These are phyloP conservation scores for Fusarium longipes DNA, from an alignment of 2,329 filamentous ascomycete genomes.

Conservation along the genomic window DNA sequence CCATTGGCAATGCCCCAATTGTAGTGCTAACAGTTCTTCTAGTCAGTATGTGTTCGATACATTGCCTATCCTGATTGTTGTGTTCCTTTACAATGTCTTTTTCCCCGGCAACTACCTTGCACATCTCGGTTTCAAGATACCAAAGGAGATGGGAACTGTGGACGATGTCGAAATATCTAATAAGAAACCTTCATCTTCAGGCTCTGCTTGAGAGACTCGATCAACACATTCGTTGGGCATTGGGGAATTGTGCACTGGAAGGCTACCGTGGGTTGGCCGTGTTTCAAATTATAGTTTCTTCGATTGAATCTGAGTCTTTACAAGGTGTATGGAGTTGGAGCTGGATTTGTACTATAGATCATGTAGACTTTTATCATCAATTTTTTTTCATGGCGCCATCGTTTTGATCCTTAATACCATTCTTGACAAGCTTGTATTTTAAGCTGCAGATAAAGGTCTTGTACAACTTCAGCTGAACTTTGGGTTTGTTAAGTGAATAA, in stretches of 20 bases:
- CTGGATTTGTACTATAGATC: not conserved
- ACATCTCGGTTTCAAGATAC: slow-evolving; percentile 32
- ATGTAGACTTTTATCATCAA: not conserved
- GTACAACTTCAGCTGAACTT: not conserved
- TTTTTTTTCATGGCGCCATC: not conserved
- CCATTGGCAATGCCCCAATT: rapidly evolving
- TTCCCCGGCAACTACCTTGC: slow-evolving; percentile 34
- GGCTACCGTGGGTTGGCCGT: not conserved
- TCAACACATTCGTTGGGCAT: rapidly evolving
- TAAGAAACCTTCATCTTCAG: not conserved
- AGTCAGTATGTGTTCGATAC: slow-evolving; percentile 38
- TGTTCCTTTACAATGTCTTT: slow-evolving; percentile 35
- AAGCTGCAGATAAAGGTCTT: not conserved
- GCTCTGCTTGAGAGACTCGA: not conserved
- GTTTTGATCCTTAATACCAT: not conserved
- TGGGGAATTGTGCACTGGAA: not conserved
- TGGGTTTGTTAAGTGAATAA: not conserved
- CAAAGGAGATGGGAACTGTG: not conserved
- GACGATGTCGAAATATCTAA: not conserved
- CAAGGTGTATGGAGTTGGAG: not conserved
- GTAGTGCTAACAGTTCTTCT: not conserved
- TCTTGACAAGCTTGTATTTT: not conserved
- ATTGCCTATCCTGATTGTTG: slow-evolving; percentile 31
- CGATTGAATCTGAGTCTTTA: not conserved
- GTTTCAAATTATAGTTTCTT: not conserved